Evolutionary conservation across 2,329 filamentous ascomycete species (phyloP).

Genomic region (Ceratocystis lukuohia): DNA sequence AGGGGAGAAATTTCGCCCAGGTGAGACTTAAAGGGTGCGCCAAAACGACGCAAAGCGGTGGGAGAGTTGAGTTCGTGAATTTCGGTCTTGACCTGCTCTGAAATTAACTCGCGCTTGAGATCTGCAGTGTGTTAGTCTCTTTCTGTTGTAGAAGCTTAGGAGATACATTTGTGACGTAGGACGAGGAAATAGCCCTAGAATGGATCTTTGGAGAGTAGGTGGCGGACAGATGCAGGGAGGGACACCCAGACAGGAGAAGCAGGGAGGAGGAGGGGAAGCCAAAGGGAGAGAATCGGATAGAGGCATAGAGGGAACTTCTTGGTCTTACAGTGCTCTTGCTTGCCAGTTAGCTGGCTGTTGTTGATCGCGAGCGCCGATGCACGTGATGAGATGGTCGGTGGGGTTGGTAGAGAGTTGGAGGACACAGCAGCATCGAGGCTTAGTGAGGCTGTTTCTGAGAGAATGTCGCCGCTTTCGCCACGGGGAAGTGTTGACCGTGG

Average conservation of each 20-base stretch:
- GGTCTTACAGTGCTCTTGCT: slow-evolving; percentile 85
- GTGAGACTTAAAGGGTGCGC: slow-evolving; percentile 86
- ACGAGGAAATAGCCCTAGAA: not conserved
- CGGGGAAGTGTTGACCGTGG: slow-evolving; percentile 10
- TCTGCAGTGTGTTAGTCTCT: slow-evolving; percentile 39
- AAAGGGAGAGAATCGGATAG: not conserved
- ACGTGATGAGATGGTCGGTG: slow-evolving; percentile 21
- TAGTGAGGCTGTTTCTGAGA: not conserved
- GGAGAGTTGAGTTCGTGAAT: slow-evolving; percentile 88
- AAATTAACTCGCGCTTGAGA: slow-evolving; percentile 88
- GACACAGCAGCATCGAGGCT: not conserved
- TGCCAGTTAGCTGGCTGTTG: slow-evolving; percentile 58
- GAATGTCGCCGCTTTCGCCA: not conserved
- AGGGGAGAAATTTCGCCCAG: slow-evolving; percentile 84
- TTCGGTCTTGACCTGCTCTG: slow-evolving; percentile 77
- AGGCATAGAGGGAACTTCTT: slow-evolving; percentile 16
- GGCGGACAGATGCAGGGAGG: not conserved
- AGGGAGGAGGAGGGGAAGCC: not conserved
- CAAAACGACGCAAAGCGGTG: slow-evolving; percentile 86
- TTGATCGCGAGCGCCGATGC: slow-evolving; percentile 23
- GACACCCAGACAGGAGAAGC: not conserved
- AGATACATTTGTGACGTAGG: not conserved
- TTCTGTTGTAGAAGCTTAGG: not conserved
- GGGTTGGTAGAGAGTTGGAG: not conserved
- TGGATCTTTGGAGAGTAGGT: not conserved